These are phyloP conservation scores for Pezicula rhizophila DNA, from an alignment of 2,329 filamentous ascomycete species.

Conservation along the genomic window DNA sequence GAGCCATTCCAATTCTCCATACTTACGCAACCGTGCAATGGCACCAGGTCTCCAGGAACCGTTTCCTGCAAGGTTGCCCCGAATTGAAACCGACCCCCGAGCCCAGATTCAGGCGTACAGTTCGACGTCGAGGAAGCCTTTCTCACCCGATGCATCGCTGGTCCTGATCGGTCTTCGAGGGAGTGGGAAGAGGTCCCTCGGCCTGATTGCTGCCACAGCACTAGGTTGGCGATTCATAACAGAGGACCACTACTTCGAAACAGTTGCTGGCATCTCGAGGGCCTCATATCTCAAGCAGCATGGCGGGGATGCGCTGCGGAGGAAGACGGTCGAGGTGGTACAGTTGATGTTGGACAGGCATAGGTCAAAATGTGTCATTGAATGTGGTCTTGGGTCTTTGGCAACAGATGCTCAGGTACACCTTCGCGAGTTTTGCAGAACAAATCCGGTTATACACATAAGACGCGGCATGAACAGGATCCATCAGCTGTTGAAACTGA, in stretches of 20 bases:
- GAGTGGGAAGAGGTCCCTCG: slow-evolving; percentile 67
- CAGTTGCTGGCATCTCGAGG: slow-evolving; percentile 53
- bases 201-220: slow-evolving; percentile 64
- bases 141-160: slow-evolving; percentile 54
- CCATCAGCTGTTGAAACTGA: slow-evolving; percentile 53
- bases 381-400: slow-evolving; percentile 59
- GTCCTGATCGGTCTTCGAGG: slow-evolving; percentile 65
- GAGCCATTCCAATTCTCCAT: not conserved
- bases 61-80: not conserved
- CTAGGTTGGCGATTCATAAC: slow-evolving; percentile 62
- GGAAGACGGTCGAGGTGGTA: slow-evolving; percentile 54
- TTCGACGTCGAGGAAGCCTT: not conserved
- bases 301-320: slow-evolving; percentile 54
- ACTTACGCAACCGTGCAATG: not conserved
- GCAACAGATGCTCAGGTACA: slow-evolving; percentile 54
- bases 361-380: slow-evolving; percentile 54
- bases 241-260: slow-evolving; percentile 58
- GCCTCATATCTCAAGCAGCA: slow-evolving; percentile 55
- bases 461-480: slow-evolving; percentile 58
- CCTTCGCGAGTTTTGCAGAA: slow-evolving; percentile 51
- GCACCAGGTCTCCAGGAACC: not conserved
- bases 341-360: slow-evolving; percentile 49
- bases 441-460: slow-evolving; percentile 63
- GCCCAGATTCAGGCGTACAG: not conserved
- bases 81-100: not conserved